These are phyloP conservation scores for Harrya chromipes DNA, from an alignment of 768 basidiomycete genomes.

Conservation along the genomic window DNA sequence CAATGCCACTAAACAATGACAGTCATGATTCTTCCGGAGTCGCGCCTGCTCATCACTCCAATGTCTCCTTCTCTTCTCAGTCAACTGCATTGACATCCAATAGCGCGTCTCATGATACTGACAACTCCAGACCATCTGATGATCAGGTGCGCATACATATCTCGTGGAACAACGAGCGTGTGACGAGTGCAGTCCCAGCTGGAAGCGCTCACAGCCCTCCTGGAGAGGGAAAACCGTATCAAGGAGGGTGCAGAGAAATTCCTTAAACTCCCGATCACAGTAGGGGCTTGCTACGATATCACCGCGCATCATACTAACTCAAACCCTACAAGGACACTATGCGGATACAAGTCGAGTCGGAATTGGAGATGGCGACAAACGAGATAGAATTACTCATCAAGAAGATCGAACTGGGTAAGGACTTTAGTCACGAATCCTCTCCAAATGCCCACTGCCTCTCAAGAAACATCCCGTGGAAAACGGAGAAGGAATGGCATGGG, in stretches of 20 bases:
- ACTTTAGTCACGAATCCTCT: background rate
- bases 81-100: slow-evolving; percentile 26
- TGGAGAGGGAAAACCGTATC: slow-evolving; percentile 76
- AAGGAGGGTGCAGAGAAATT: slow-evolving; percentile 93
- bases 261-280: slow-evolving; percentile 61
- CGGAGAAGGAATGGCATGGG: slow-evolving; percentile 30
- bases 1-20: slow-evolving; percentile 31
- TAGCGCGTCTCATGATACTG: slow-evolving; percentile 23
- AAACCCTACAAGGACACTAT: slow-evolving; percentile 49
- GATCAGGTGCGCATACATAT: slow-evolving; percentile 27
- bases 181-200: slow-evolving; percentile 43
- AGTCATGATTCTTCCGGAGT: slow-evolving; percentile 22
- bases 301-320: slow-evolving; percentile 8
- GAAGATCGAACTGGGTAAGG: slow-evolving; percentile 47
- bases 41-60: slow-evolving; percentile 20
- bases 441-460: background rate
- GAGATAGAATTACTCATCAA: slow-evolving; percentile 66
- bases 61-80: slow-evolving; percentile 30
- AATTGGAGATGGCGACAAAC: slow-evolving; percentile 69
- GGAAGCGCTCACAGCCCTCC: slow-evolving; percentile 59
- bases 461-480: slow-evolving; percentile 30
- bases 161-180: background rate
- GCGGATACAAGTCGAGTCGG: slow-evolving; percentile 68
- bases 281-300: slow-evolving; percentile 23
- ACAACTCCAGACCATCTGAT: slow-evolving; percentile 20